Evolutionary conservation across 2,329 filamentous ascomycete species (phyloP), one percentile per base, ranked within the genome.

Genomic region (Colletotrichum gigasporum): DNA sequence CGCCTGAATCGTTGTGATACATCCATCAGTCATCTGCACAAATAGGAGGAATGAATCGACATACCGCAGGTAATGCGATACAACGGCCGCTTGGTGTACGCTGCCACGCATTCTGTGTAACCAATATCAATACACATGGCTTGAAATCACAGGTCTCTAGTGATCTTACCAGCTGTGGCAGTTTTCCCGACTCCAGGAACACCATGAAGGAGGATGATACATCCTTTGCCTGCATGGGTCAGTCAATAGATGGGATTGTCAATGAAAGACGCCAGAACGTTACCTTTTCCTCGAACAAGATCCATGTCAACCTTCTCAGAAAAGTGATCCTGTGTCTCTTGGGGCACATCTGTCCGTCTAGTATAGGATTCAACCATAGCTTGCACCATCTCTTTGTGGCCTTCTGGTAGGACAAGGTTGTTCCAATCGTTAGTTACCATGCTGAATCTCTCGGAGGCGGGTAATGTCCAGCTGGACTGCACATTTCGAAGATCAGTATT

Each of bases 241-340:
- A 14, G 16, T 39, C n/a, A n/a, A 14, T 39, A 7, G 9, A 14
- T 14, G 16, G 5, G 35, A 39, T n/a, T 39, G 10, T n/a, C 18
- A 22, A 20, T 10, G 39, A 9, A 37, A 20, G 39, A 14, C 5
- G 47, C 37, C n/a, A n/a, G 3, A 34, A 62, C 50, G 53, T 61
- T 58, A 71, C 72, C 72, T 65, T 74, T 76, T 9, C 73, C 73
- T 14, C 58, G 62, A 2, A 76, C 72, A 5, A 75, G 60, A 24
- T 75, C 73, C 39, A 73, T 65, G n/a, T 70, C 67, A 5, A 69
- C 28, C 5, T 37, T 42, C 14, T 41, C 50, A 16, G 34, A n/a
- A n/a, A n/a, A 16, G 8, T 50, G 22, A 34, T 30, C 60, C 35
- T 3, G 18, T 34, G 18, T 48, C n/a, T n/a, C n/a, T 2, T 32